Evolutionary conservation across 768 basidiomycete species (phyloP), one percentile per base, ranked within the genome.

Genomic region (Galerina sulciceps): DNA sequence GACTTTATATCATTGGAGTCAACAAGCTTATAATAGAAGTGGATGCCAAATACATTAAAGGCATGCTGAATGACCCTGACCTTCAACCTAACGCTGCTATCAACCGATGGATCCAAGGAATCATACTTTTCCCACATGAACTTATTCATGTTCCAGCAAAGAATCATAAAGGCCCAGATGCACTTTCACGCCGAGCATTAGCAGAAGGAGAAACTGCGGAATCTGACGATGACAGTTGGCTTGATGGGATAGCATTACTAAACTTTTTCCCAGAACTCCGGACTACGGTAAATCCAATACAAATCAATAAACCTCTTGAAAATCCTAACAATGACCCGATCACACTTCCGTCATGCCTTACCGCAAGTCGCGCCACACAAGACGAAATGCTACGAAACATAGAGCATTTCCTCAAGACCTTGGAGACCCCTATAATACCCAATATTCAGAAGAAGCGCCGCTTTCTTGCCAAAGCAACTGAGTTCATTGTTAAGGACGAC

Each of bases 11-110:
- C 35, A 20, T 48, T 15, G 54, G 37, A 4, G 54, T 38, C 2
- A 55, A 47, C 18, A 47, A 60, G 13, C n/a, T 69, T 0, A 49
- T 61, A 0, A 61, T 72, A 0, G 72, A 76, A 41, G 66, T 71
- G 0, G 67, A 73, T 43, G 70, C 70, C 13, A 64, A 67, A 23
- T 79, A 73, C 34, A 69, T 74, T 34, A 67, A 68, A 44, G 67
- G 68, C n/a, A 74, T 74, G 71, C 23, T 71, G 17, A 68, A 67
- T 14, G 65, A 69, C 17, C 74, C 69, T 0, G 72, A 75, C 38
- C 50, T 73, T 0, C 67, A 71, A 18, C 53, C 53, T 5, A 54
- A 54, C 35, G 53, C 68, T 0, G 38, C 69, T 0, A 66, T 73
- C 2, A 71, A 72, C 55, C 47, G 68, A 3, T 73, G 73, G 73